Evolutionary conservation across 2,329 filamentous ascomycete genomes (phyloP).

Genomic region (Macroventuria anomochaeta): DNA sequence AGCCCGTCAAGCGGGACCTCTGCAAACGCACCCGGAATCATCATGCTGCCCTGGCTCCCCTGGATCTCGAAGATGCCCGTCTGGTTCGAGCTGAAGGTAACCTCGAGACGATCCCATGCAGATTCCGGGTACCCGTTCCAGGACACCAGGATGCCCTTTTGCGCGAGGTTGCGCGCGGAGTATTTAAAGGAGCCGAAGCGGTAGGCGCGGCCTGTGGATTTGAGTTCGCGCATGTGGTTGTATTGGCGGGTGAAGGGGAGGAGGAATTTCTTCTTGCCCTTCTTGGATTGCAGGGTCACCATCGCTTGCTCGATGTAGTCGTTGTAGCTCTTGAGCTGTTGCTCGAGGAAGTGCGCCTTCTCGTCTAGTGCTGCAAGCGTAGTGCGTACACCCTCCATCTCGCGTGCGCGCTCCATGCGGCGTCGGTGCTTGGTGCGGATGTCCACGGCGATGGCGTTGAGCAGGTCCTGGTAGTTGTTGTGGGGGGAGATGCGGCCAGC

Average conservation of each 20-base stretch:
- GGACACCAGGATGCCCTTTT: slow-evolving; percentile 92
- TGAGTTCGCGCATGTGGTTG: slow-evolving; percentile 95
- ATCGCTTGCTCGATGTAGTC: slow-evolving; percentile 99
- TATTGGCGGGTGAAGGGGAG: slow-evolving; percentile 98
- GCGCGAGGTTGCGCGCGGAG: slow-evolving; percentile 82
- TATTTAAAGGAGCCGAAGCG: slow-evolving; percentile 99
- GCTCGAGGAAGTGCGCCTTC: slow-evolving; percentile 90
- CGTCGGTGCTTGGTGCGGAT: slow-evolving; percentile 97
- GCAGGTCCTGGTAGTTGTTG: slow-evolving; percentile 96
- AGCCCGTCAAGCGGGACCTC: slow-evolving; percentile 90
- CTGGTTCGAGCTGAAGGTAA: slow-evolving; percentile 92
- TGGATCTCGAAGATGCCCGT: slow-evolving; percentile 94
- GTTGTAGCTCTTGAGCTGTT: slow-evolving; percentile 96
- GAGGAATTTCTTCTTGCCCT: slow-evolving; percentile 91
- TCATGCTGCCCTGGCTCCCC: slow-evolving; percentile 88
- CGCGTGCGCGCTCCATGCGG: slow-evolving; percentile 86
- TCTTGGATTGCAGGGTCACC: slow-evolving; percentile 95
- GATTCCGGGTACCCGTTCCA: slow-evolving; percentile 84
- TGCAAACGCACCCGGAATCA: slow-evolving; percentile 91
- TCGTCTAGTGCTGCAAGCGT: slow-evolving; percentile 79
- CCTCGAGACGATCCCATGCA: slow-evolving; percentile 89
- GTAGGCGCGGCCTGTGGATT: slow-evolving; percentile 88
- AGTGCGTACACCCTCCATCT: slow-evolving; percentile 81
- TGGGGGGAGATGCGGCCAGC: slow-evolving; percentile 82
- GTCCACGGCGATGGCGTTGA: slow-evolving; percentile 95